Percentiles rank a stretch among this genome's conserved stretches.
Evolutionary conservation across 2,329 filamentous ascomycete genomes (phyloP).

Genomic region (Claviceps humidiphila): DNA sequence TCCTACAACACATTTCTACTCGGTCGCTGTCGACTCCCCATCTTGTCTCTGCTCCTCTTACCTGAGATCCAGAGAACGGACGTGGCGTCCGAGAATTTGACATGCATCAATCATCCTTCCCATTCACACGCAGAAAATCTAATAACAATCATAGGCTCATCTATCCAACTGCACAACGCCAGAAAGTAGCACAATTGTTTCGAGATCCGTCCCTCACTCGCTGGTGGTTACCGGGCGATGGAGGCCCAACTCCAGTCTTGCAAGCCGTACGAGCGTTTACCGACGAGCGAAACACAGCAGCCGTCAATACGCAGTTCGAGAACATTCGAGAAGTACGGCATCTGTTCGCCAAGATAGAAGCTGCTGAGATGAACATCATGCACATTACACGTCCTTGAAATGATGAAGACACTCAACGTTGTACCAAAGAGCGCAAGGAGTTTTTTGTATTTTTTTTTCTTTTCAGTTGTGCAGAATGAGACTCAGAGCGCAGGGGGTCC

Average conservation of each 20-base stretch:
- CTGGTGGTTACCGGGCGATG: constrained; percentile 85
- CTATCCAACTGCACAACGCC: constrained; percentile 60
- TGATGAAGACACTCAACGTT: background rate
- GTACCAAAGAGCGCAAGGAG: too few relatives aligned
- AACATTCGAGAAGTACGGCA: constrained; percentile 63
- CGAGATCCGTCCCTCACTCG: constrained; percentile 54
- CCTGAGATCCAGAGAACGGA: too few relatives aligned
- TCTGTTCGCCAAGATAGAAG: constrained; percentile 50
- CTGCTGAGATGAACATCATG: constrained; percentile 8
- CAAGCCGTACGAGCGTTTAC: constrained; percentile 69
- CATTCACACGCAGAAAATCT: too few relatives aligned
- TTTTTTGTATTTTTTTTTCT: too few relatives aligned
- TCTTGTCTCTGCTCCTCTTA: too few relatives aligned
- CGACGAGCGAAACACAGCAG: constrained; percentile 56
- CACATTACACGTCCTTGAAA: background rate
- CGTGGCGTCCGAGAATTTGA: too few relatives aligned
- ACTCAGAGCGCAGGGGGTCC: background rate
- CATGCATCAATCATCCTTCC: too few relatives aligned
- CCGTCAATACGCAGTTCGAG: constrained; percentile 43
- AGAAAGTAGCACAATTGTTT: constrained; percentile 65
- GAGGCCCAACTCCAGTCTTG: constrained; percentile 60
- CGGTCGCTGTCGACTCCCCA: too few relatives aligned
- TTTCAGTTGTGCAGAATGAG: background rate
- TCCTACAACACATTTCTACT: background rate
- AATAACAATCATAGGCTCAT: constrained; percentile 51